phyloP scores from a whole-genome alignment of 208 protist species.

The Sergeia podlipaevii region DNA sequence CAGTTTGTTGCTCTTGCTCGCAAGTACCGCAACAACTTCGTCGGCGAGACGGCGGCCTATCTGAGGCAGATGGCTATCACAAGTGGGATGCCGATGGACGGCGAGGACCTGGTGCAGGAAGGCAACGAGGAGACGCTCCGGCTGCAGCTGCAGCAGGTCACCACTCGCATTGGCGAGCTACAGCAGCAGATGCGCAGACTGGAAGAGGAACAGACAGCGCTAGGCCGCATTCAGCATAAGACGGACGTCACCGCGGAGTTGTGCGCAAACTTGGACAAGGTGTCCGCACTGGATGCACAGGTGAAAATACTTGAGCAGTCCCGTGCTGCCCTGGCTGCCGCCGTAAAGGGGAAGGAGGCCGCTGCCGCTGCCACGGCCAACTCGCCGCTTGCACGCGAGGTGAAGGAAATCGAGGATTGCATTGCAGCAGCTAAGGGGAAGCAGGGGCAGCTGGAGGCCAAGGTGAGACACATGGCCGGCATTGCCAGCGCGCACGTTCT shows the following conservation, averaged over 20 bases:
- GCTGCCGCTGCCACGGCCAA: conserved; percentile 18
- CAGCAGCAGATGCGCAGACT: conserved; percentile 38
- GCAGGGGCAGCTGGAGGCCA: conserved; percentile 51
- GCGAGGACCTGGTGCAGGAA: conserved; percentile 13
- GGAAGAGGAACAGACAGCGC: conserved; percentile 48
- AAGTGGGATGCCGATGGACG: conserved; percentile 33
- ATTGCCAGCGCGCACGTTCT: conserved; percentile 61
- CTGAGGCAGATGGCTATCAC: conserved; percentile 66
- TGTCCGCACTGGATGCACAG: conserved; percentile 45
- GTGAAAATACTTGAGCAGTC: conserved; percentile 48
- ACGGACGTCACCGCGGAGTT: conserved; percentile 53
- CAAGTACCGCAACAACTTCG: conserved; percentile 70
- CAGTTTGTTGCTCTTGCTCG: conserved; percentile 65
- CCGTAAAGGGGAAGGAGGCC: not conserved
- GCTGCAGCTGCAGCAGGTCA: conserved; percentile 49
- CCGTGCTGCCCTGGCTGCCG: conserved; percentile 27
- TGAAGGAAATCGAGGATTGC: conserved; percentile 51
- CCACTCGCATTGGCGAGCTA: conserved; percentile 42
- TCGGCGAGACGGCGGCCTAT: conserved; percentile 74
- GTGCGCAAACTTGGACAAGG: conserved; percentile 48
- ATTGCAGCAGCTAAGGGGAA: conserved; percentile 39
- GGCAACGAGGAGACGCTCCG: conserved; percentile 17
- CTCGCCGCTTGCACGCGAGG: conserved; percentile 43
- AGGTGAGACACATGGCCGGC: conserved; percentile 60
- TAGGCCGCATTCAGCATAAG: conserved; percentile 52